A percentile compares a stretch with the other conserved stretches of the same genome.
Conservation (phyloP, 345 rosid genomes). For the Gossypium arboreum region DNA sequence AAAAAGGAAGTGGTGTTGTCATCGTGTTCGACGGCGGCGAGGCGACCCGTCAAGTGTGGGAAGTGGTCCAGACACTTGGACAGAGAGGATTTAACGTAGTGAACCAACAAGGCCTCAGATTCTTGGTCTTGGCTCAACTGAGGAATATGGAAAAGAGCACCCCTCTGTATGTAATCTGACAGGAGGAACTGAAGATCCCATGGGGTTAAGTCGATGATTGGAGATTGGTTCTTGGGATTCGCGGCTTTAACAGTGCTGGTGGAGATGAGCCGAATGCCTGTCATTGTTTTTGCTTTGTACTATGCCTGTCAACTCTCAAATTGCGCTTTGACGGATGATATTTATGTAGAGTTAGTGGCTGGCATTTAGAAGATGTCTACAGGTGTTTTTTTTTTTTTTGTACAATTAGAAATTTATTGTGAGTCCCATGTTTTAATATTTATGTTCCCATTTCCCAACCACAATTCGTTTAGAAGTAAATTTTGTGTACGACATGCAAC, state of each 20-base stretch:
- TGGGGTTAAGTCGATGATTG: not conserved
- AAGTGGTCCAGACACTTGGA: constrained; percentile 15
- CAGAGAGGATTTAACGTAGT: constrained; percentile 21
- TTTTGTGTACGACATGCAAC: too few species aligned
- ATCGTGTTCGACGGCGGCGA: not conserved
- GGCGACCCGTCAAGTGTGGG: constrained; percentile 15
- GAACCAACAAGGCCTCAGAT: not conserved
- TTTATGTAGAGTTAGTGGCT: too few species aligned
- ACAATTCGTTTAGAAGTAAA: too few species aligned
- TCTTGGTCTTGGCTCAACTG: not conserved
- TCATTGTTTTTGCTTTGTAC: not conserved
- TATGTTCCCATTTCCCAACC: too few species aligned
- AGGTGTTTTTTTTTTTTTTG: too few species aligned
- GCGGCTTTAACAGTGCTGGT: not conserved
- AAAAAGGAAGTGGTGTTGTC: not conserved
- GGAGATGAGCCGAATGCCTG: not conserved
- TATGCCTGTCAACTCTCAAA: too few species aligned
- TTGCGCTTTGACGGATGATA: too few species aligned
- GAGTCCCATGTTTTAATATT: too few species aligned
- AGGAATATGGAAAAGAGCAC: constrained; percentile 27
- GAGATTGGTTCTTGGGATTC: not conserved
- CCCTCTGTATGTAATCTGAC: constrained; percentile 8
- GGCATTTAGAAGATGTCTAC: too few species aligned
- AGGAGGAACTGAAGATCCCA: constrained; percentile 16
- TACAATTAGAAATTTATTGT: too few species aligned